Base-by-base conservation (phyloP, 805 yeast species). In the Kodamaea hsintzibuensis region DNA sequence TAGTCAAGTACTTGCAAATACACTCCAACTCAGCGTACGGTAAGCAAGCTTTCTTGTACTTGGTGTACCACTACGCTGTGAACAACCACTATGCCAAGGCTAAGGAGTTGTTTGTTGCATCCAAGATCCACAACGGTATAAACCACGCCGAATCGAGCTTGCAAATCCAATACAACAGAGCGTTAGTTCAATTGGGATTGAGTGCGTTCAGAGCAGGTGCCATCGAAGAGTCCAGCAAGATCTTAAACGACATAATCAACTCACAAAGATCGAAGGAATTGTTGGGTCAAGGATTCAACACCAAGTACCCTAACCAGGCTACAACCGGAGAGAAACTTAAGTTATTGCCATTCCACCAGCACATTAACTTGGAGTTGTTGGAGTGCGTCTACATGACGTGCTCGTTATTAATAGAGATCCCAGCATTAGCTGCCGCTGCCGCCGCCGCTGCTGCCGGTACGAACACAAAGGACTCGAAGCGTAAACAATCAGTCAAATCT, bases 331-430 rank as follows among this genome's bases (percentile, higher is more conserved):
- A 88, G 66, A 83, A 80, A 64, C 93, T 86, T 73, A 85, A 92
- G 69, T 82, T 91, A 69, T 80, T 95, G 69, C 99, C 99, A 55
- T 95, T 88, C 87, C 99, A 95, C 76, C 91, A 91, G 89, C 99
- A 95, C 76, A 93, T 95, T 72, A 95, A 95, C 74, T 79, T 93
- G 63, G 98, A 96, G 78, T 83, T 95, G 65, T 81, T 95, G 60
- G 99, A 95, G 75, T 88, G 96, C 69, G 96, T 90, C 47, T 93
- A 88, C 80, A 83, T 91, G 79, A 95, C 98, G 10, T 80, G 90
- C 55, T 89, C 96, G 30, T 78, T 95, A 73, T 82, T 95, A 67
- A 83, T 90, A 61, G 99, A 96, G 78, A 86, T 95, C 56, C 99
- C 99, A 38, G 84, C 83, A 66, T 83, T 91, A 63, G 79, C 78